Conservation (phyloP, 441 rosid genomes). For the Pelargonium myrrhifolium region DNA sequence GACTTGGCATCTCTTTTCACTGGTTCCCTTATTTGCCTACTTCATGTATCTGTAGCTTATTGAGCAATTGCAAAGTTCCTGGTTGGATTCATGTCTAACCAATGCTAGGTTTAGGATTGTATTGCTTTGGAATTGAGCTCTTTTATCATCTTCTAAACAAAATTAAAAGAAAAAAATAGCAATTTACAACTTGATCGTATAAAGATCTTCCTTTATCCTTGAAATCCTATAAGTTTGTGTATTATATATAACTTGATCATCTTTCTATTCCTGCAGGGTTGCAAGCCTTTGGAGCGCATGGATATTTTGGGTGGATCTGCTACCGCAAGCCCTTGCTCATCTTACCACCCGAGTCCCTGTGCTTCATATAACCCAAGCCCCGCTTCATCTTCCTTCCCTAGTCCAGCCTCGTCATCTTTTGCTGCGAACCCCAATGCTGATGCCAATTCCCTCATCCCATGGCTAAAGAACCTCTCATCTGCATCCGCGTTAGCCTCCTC, state of each 20-base stretch:
- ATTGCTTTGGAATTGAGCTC: no score
- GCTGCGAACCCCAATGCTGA: constrained; percentile 50
- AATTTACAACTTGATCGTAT: no score
- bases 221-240: no score
- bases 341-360: constrained; percentile 82
- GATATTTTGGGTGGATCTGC: constrained; percentile 80
- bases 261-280: constrained; percentile 48
- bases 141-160: no score
- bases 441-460: constrained; percentile 83
- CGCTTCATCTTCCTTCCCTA: constrained; percentile 75
- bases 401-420: constrained; percentile 54
- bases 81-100: no score
- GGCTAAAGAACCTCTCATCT: constrained; percentile 91
- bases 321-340: constrained; percentile 83
- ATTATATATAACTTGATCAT: neutral
- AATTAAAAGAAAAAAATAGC: no score
- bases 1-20: no score
- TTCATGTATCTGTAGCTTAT: no score
- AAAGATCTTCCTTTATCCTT: no score
- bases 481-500: constrained; percentile 66
- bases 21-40: no score
- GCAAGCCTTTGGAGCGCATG: constrained; percentile 75
- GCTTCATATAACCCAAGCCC: constrained; percentile 89
- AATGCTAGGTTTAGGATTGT: no score
- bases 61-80: no score